Percentiles rank a stretch among this genome's conserved stretches.
These are phyloP conservation scores for Apiospora sp. DNA, from an alignment of 2,329 filamentous ascomycete species.

Conservation along the genomic window DNA sequence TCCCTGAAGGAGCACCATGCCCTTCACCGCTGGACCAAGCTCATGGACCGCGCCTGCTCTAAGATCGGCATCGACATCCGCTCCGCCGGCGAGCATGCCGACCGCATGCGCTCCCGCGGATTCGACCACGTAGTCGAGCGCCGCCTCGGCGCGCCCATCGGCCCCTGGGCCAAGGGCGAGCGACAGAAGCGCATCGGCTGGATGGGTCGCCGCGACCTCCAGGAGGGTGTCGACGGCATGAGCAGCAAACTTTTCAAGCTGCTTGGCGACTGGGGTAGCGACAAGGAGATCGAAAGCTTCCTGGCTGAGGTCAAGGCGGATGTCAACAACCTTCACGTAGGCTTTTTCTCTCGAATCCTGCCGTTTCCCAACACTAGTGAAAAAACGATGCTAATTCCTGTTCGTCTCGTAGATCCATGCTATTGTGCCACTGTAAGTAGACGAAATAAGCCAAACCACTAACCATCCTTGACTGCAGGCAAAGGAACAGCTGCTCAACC, in stretches of 20 bases:
- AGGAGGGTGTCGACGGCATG: conserved; percentile 36
- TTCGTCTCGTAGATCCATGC: conserved; percentile 30
- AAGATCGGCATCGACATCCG: conserved; percentile 32
- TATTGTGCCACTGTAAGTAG: conserved; percentile 31
- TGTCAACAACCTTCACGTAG: conserved; percentile 30
- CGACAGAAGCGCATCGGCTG: conserved; percentile 35
- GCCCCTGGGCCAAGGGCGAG: conserved; percentile 34
- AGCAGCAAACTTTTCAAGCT: conserved; percentile 36
- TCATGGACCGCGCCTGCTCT: conserved; percentile 27
- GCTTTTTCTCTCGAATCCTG: not conserved
- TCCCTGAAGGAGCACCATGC: conserved; percentile 28
- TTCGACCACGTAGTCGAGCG: conserved; percentile 34
- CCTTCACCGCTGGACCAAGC: conserved; percentile 32
- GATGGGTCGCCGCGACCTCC: conserved; percentile 36
- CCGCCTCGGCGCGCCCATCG: conserved; percentile 31
- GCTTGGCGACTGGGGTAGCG: conserved; percentile 37
- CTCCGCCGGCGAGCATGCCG: conserved; percentile 29
- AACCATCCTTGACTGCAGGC: not conserved
- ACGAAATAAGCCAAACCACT: not conserved
- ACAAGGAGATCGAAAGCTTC: conserved; percentile 30
- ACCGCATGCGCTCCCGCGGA: conserved; percentile 32
- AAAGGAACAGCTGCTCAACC: not conserved
- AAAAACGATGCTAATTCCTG: not conserved
- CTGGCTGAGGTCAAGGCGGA: conserved; percentile 30
- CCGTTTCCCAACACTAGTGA: not conserved